phyloP scores from a whole-genome alignment of 768 basidiomycete genomes.

The Kwoniella dendrophila region DNA sequence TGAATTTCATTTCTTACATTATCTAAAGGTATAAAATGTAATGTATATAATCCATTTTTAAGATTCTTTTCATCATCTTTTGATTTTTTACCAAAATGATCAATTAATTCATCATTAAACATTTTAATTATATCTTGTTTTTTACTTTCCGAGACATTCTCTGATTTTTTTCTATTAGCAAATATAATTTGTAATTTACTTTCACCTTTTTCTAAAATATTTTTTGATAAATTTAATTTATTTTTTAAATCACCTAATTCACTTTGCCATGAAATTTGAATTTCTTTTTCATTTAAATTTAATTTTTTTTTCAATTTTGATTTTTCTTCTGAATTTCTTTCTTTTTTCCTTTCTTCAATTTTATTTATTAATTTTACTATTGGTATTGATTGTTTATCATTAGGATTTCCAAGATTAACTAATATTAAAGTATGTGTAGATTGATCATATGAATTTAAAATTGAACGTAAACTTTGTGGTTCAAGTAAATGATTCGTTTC shows the following conservation, averaged over 20 bases:
- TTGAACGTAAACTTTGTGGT: conserved; percentile 28
- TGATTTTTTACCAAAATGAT: conserved; percentile 35
- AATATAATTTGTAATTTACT: conserved; percentile 45
- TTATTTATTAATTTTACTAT: conserved; percentile 46
- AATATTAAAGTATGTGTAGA: conserved; percentile 40
- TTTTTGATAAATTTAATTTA: conserved; percentile 41
- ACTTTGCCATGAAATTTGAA: conserved; percentile 53
- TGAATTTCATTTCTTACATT: conserved; percentile 30
- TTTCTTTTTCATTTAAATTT: conserved; percentile 46
- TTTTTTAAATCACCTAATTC: conserved; percentile 47
- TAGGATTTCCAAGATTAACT: conserved; percentile 34
- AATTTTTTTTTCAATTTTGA: conserved; percentile 27
- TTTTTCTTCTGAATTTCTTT: conserved; percentile 31
- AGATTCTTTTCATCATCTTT: conserved; percentile 37
- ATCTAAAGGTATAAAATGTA: conserved; percentile 26
- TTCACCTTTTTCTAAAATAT: conserved; percentile 46
- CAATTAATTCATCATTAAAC: conserved; percentile 41
- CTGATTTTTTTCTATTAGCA: conserved; percentile 33
- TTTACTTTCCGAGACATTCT: conserved; percentile 20
- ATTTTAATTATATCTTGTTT: conserved; percentile 37
- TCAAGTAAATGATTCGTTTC: conserved; percentile 34
- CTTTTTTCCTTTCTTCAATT: conserved; percentile 32
- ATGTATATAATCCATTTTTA: conserved; percentile 30
- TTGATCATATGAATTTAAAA: conserved; percentile 32
- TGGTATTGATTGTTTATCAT: conserved; percentile 36